Base-by-base conservation (phyloP, 805 yeast genomes). In the Wickerhamiella spandovensis region DNA sequence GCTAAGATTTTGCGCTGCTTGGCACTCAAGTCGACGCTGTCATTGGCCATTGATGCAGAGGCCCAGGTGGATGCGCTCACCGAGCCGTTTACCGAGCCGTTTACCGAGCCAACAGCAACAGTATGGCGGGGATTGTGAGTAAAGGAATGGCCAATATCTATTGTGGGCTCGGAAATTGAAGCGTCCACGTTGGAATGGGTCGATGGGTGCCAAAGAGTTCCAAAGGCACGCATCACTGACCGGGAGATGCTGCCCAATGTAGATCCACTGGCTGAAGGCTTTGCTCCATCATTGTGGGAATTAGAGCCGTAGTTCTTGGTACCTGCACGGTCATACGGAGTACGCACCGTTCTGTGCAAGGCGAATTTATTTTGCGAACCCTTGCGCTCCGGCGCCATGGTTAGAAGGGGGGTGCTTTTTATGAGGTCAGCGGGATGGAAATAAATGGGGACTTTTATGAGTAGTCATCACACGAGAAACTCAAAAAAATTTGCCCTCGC, bases 371-470 rank as follows among this genome's bases (percentile, higher is more conserved):
- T 24, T 13, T 22, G 18, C 7, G 13, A 13, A 21, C 45, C 28
- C 7, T 43, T 43, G 45, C 45, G 45, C 45, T 43, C 45, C 32
- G 45, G 32, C 45, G 45, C 45, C 45, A 43, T 43, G 45, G 24
- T 43, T 22, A 18, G 18, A 23, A 23, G 45, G 39, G 37, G 5
- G 39, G 39, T 35, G 39, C 39, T 35, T 35, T n/a, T n/a, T n/a
- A 15, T 35, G 39, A 35, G 39, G 39, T 35, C 39, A 35, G 39
- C 39, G 13, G 17, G 18, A 17, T 28, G 32, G 32, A 28, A 28
- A 28, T 28, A 28, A 28, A 28, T 28, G 39, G 39, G 18, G 39
- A 35, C 39, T 17, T 9, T 35, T 7, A n/a, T 28, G 39, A 8
- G 39, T 35, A 35, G 39, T 35, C 18, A 35, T 35, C 39, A 28